Evolutionary conservation across 306 rosid species (phyloP).

Genomic region (Quercus rubra): DNA sequence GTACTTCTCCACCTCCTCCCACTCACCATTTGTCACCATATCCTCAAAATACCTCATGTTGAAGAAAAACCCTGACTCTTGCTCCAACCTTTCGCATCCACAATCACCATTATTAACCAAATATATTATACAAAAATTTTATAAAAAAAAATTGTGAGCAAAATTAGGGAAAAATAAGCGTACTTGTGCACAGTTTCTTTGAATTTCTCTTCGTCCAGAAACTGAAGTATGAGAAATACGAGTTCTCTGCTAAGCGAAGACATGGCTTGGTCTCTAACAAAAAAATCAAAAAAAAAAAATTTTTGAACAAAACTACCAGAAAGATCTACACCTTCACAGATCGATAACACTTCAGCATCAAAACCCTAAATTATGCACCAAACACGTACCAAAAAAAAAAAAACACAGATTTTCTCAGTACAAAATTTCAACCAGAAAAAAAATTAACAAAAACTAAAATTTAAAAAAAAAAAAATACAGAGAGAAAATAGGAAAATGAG

Average conservation of each 20-base stretch:
- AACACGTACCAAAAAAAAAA: not conserved
- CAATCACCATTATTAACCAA: constrained; percentile 30
- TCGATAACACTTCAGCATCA: constrained; percentile 49
- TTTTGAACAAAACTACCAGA: constrained; percentile 14
- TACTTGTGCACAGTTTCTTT: constrained; percentile 97
- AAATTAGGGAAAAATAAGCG: constrained; percentile 5
- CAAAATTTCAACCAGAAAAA: not conserved
- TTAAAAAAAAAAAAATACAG: constrained; percentile 14
- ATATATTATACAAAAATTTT: not conserved
- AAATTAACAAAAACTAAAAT: not conserved
- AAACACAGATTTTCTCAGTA: not conserved
- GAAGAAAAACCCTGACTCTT: constrained; percentile 95
- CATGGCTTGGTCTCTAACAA: constrained; percentile 51
- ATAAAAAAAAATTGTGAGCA: not conserved
- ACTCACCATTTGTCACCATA: constrained; percentile 96
- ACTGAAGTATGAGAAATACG: constrained; percentile 98
- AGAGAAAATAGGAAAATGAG: constrained; percentile 17
- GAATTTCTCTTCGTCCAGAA: constrained; percentile 98
- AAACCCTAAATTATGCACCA: constrained; percentile 31
- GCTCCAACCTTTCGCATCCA: constrained; percentile 90
- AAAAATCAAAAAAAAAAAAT: not conserved
- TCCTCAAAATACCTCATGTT: constrained; percentile 97
- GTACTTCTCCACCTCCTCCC: constrained; percentile 99
- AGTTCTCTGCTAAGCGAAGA: constrained; percentile 99
- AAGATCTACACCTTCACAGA: constrained; percentile 55